These are phyloP conservation scores for Syzygium aqueum DNA, from an alignment of 345 rosid species.

Conservation along the genomic window DNA sequence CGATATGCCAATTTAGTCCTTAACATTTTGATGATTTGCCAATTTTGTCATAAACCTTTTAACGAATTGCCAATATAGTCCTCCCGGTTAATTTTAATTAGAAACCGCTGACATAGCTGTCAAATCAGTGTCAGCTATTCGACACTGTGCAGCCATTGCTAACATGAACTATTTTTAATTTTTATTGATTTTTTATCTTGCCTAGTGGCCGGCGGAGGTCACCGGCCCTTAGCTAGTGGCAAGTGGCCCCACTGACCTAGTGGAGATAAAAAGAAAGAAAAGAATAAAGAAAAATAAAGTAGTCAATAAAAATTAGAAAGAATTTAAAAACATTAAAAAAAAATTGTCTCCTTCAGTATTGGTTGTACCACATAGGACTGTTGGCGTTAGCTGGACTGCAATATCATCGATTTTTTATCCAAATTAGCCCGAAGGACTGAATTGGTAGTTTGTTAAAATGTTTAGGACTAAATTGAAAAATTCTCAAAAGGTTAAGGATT, in stretches of 20 bases:
- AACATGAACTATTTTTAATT: too few relatives aligned
- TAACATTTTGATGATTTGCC: too few relatives aligned
- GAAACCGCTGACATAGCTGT: background rate
- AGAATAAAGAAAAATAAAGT: too few relatives aligned
- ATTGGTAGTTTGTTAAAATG: background rate
- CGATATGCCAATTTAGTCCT: fast-evolving
- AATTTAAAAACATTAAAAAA: too few relatives aligned
- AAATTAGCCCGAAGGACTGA: background rate
- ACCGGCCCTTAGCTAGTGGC: background rate
- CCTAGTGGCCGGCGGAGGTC: too few relatives aligned
- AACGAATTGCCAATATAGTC: background rate
- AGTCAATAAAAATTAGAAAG: too few relatives aligned
- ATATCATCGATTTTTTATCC: fast-evolving
- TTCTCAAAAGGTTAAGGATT: background rate
- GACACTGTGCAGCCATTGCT: fast-evolving
- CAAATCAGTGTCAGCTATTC: too few relatives aligned
- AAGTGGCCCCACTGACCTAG: fast-evolving
- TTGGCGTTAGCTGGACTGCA: fast-evolving
- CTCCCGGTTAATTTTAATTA: too few relatives aligned
- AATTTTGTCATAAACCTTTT: fast-evolving
- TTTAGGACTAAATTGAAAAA: background rate
- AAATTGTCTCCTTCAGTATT: fast-evolving
- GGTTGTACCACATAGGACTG: fast-evolving
- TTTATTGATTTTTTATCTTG: too few relatives aligned
- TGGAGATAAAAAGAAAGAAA: background rate